Evolutionary conservation across 768 basidiomycete genomes (phyloP).

Genomic region (Russula compacta): DNA sequence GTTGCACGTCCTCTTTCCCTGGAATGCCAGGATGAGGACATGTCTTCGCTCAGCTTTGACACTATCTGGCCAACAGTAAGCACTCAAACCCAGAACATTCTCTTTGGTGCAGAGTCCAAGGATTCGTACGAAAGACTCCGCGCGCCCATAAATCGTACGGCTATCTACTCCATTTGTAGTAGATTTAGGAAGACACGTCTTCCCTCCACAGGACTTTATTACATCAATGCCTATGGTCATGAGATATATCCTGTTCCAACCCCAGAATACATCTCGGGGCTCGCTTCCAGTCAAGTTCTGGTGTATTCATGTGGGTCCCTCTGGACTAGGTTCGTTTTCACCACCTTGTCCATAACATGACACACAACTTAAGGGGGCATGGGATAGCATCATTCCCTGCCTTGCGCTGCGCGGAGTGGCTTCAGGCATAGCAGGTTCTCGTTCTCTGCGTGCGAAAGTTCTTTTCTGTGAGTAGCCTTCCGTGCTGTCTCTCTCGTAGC

Average conservation of each 20-base stretch:
- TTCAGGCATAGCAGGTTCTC: constrained; percentile 64
- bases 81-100: constrained; percentile 47
- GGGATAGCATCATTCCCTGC: constrained; percentile 76
- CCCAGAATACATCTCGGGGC: constrained; percentile 59
- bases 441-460: constrained; percentile 65
- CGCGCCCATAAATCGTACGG: constrained; percentile 53
- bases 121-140: constrained; percentile 45
- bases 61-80: constrained; percentile 36
- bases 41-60: constrained; percentile 19
- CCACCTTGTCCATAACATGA: not conserved
- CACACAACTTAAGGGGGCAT: not conserved
- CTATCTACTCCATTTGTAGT: not conserved
- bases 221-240: constrained; percentile 86
- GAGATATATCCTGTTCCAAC: constrained; percentile 90
- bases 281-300: constrained; percentile 54
- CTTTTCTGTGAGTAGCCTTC: constrained; percentile 55
- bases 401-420: constrained; percentile 78
- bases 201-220: constrained; percentile 53
- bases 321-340: constrained; percentile 69
- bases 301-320: constrained; percentile 92
- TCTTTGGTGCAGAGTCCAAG: constrained; percentile 52
- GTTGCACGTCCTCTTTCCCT: constrained; percentile 27
- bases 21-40: constrained; percentile 20
- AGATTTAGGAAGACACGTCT: not conserved
- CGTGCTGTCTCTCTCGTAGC: constrained; percentile 1